Base-by-base conservation (phyloP, 2,329 filamentous ascomycete genomes). In the Cladosporium sp. region DNA sequence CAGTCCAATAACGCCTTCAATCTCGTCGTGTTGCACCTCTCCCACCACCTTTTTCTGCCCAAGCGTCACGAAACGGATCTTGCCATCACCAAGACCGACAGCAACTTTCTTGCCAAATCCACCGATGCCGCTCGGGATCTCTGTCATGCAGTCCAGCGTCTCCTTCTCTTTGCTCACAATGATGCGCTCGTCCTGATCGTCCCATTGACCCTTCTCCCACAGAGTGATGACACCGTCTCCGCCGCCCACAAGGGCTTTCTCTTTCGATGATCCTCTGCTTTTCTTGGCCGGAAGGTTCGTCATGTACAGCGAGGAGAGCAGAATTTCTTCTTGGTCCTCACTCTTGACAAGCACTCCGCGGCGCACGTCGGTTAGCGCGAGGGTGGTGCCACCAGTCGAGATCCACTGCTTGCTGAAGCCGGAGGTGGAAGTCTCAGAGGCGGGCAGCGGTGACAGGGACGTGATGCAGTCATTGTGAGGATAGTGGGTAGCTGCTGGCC, bases 321-420 rank as follows among this genome's bases (percentile, higher is more conserved):
- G 73, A 69, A 97, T 89, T 58, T 96, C 91, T 61, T 95, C 93
- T 66, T 97, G 93, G 62, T 97, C 90, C 64, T 96, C 93, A 58
- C 89, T 96, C 53, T 86, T 86, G 3, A 91, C 86, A 38, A 97
- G 73, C 5, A 96, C 88, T 12, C 92, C 92, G 42, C 88, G 80
- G 19, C 92, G 83, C 39, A 96, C 75, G 66, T 99, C 93, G 0
- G 90, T 95, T 32, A 96, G 85, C 1, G 90, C 89, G 17, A 99
- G 74, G 0, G 92, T 97, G 1, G 89, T 92, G 39, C 90, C 91
- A 29, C 93, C 93, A 0, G 91, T 96, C 32, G 87, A 93, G 47
- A 96, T 80, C 87, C 90, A 99, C 71, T 97, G 92, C 71, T 96
- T 96, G 61, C 88, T 84, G 67, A 88, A 92, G 4, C 91, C 91